Evolutionary conservation across 2,329 filamentous ascomycete species (phyloP), one percentile per base, ranked within the genome.

Genomic region (Phaeosphaeria sp.): DNA sequence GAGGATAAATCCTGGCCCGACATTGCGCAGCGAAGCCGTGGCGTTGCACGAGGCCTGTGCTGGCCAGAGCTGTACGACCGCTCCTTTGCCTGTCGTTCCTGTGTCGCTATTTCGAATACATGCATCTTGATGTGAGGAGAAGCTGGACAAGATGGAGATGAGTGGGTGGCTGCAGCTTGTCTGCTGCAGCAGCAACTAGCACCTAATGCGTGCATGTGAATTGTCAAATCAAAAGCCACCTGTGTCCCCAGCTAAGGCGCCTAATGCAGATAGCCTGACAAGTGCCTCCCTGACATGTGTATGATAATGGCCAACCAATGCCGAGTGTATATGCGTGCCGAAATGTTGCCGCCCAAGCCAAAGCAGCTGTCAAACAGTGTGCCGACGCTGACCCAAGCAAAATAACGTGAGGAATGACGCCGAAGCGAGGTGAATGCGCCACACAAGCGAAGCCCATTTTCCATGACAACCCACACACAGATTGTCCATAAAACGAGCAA

Each of bases 141-240:
- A 44, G 42, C 42, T 21, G 42, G 42, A 36, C 4, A 15, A 43
- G 15, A 43, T 43, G 41, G 41, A 18, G 41, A 43, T 18, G n/a
- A 43, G 41, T 43, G 41, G 41, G 41, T 43, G 20, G n/a, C 20
- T 43, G 41, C 41, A 18, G 17, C 20, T 43, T 50, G 27, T 47
- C 46, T n/a, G n/a, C 46, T 60, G 63, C 61, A 59, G 54, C 46
- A 59, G 58, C 59, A 60, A 50, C 54, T 56, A 30, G 46, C 58
- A 46, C 58, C 42, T 52, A 56, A 58, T 53, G 66, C 59, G 58
- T 69, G 68, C 62, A 61, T 68, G 67, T 64, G 65, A 67, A 67
- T 71, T 65, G 64, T 63, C 64, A 52, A 63, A 63, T 53, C 50
- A 62, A 64, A 43, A 60, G 61, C 6, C 22, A 50, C 49, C 46